Conservation (phyloP, 2,329 filamentous ascomycete genomes). For the Cryphonectria carpinicola region DNA sequence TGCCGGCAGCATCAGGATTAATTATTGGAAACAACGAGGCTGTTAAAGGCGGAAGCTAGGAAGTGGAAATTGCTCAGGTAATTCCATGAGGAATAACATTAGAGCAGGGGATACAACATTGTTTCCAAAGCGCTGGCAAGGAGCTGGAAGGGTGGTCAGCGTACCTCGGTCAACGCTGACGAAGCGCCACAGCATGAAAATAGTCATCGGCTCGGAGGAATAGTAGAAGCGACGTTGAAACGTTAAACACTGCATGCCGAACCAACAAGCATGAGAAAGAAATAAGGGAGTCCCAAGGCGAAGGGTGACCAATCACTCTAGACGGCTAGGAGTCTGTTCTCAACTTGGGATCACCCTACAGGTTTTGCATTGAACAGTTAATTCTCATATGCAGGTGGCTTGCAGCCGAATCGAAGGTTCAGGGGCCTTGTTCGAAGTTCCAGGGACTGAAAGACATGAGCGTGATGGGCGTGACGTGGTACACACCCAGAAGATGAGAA, state of each 20-base stretch:
- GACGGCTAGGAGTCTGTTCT: background rate
- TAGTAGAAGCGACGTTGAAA: background rate
- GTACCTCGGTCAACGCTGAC: background rate
- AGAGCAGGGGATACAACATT: background rate
- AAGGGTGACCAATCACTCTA: background rate
- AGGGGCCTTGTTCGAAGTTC: no score
- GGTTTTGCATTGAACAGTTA: background rate
- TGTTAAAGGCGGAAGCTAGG: background rate
- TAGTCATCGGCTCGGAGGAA: background rate
- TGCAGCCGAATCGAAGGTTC: background rate
- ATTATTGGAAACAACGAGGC: background rate
- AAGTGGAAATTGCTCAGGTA: background rate
- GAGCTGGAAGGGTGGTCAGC: background rate
- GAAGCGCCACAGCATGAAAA: background rate
- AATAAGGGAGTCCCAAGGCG: background rate
- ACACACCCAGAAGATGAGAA: background rate
- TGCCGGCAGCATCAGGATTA: background rate
- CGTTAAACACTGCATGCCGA: background rate
- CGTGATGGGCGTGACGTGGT: background rate
- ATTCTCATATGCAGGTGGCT: background rate
- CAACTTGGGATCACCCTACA: background rate
- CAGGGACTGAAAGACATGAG: background rate
- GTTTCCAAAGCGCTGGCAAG: background rate
- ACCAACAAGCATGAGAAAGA: background rate
- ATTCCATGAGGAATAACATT: background rate